Base-by-base conservation (phyloP, 176 grass and related monocot genomes). In the Triticum urartu region DNA sequence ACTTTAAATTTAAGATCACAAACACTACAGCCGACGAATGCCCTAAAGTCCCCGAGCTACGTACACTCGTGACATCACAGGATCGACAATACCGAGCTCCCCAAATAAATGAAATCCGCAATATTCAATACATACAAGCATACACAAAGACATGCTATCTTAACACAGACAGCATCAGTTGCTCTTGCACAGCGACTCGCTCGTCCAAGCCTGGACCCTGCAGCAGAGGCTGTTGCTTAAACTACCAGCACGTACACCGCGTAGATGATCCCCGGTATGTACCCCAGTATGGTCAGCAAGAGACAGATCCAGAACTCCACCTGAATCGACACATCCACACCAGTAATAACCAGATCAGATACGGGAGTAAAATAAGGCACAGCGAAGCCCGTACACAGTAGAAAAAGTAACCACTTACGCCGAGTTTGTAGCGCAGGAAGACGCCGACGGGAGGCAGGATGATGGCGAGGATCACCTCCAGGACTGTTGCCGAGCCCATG, bases 391-490 rank as follows among this genome's bases (percentile, higher is more conserved):
- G 64, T 68, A 24, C 2, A 72, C 2, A 70, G 0, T 40, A 3
- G 21, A 62, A n/a, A 7, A 14, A 18, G 58, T 39, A 18, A 3
- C 0, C 28, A 85, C 93, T 95, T 88, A 95, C 93, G 3, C 86
- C 96, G 75, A 84, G 91, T 79, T 93, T 93, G 87, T 91, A 98
- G 70, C 96, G 93, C 12, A 98, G 86, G 86, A 95, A 98, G 89
- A 98, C 93, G 69, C 96, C 96, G 61, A 95, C 88, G 5, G 96
- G 96, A 64, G 96, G 96, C 69, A 98, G 89, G 62, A 98, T 63
- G 65, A 98, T 98, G 84, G 96, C 96, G 25, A 98, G 84, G 68
- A 98, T 71, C 68, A 98, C 84, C 81, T 98, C 96, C 39, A 98
- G 12, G 83, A 95, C 86, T 59, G 96, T 98, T 43, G 92, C 96